Base-by-base conservation (phyloP, 495 filamentous ascomycete species). In the Xylaria acuta region DNA sequence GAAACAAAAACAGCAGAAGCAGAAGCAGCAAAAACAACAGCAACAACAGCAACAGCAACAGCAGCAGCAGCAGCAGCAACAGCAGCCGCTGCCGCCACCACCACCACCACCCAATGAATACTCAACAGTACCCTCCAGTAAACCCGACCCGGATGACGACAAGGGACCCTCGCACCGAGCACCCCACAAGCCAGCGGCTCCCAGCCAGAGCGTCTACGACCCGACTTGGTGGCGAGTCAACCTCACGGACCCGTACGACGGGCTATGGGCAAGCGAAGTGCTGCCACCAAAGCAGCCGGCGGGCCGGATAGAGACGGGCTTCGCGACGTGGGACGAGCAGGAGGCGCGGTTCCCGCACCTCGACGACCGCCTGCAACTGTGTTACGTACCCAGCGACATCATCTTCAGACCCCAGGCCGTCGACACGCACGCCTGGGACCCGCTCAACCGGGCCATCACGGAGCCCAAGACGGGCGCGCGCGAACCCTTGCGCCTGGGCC, bases 261-360 rank as follows among this genome's bases (percentile, higher is more conserved):
- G 30, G 2, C 2, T 14, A 1, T 71, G 63, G 70, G 49, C 63
- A 11, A 27, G 49, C 22, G 3, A 64, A 32, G 36, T 43, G 27
- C 41, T 45, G n/a, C 30, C 47, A 22, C 32, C 47, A 9, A 62
- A 40, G 18, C 51, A 70, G 47, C 60, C 56, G 27, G 25, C 5
- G 34, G 38, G 68, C 18, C 2, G 40, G 2, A 72, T 43, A 1
- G 73, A 68, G 47, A 69, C 71, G 49, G 77, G 75, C 7, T 64
- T 45, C 45, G 25, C 71, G 69, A 75, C 69, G 4, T 77, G 75
- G 74, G 49, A 64, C 7, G 49, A 74, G 32, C 74, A 76, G 58
- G 74, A 76, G 41, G 18, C 60, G 20, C 27, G 27, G 3, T 79
- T 71, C 53, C 75, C 77, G n/a, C 45, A n/a, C 34, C 64, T 77